Conservation (phyloP, 495 filamentous ascomycete species). For the Cercophora samala region DNA sequence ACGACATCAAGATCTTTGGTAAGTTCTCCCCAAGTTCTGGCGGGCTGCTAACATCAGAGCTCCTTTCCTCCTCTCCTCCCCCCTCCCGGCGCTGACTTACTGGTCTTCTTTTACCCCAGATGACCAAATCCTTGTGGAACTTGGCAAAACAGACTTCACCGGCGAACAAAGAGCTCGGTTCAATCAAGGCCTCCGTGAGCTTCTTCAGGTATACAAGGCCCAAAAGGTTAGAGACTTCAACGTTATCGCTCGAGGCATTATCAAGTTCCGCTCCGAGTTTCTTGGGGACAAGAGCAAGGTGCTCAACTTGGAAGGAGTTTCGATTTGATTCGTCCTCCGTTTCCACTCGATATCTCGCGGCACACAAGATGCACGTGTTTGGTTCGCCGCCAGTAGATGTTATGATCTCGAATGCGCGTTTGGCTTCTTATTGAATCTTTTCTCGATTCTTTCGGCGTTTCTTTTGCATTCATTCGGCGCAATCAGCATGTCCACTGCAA, state of each 20-base stretch:
- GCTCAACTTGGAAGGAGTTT: slow-evolving; percentile 39
- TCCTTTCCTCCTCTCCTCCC: slow-evolving; percentile 22
- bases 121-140: slow-evolving; percentile 79
- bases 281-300: slow-evolving; percentile 52
- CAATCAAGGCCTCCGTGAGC: slow-evolving; percentile 67
- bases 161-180: slow-evolving; percentile 69
- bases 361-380: background rate
- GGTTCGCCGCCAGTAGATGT: background rate
- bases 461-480: background rate
- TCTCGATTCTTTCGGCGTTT: background rate
- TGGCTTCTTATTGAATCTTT: background rate
- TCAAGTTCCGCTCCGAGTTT: slow-evolving; percentile 66
- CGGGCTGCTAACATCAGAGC: slow-evolving; percentile 34
- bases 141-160: slow-evolving; percentile 69
- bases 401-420: background rate
- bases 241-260: slow-evolving; percentile 75
- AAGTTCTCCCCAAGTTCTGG: slow-evolving; percentile 46
- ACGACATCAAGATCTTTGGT: slow-evolving; percentile 74
- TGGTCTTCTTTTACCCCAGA: slow-evolving; percentile 59
- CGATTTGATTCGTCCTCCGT: slow-evolving; percentile 25
- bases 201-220: slow-evolving; percentile 71
- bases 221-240: slow-evolving; percentile 76
- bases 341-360: background rate
- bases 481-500: background rate
- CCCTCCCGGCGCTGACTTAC: slow-evolving; percentile 55